Conservation (phyloP, 495 filamentous ascomycete genomes). For the Lichenothelia convexa region DNA sequence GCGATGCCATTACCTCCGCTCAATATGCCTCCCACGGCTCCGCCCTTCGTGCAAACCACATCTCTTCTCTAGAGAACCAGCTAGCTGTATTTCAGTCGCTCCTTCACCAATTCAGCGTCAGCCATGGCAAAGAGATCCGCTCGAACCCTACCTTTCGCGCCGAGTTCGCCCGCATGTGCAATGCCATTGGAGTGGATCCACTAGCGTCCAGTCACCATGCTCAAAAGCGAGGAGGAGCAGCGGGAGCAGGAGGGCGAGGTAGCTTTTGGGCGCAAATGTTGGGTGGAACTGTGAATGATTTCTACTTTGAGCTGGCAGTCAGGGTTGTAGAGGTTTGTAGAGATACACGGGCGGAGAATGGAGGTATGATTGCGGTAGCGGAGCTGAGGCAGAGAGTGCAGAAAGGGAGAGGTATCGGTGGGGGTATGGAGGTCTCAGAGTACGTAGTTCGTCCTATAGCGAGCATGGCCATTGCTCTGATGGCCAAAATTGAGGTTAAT, state of each 20-base stretch:
- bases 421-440: constrained; percentile 56
- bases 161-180: constrained; percentile 96
- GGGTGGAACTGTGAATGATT: constrained; percentile 84
- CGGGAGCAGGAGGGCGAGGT: constrained; percentile 14
- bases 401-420: constrained; percentile 52
- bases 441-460: no score
- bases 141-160: constrained; percentile 87
- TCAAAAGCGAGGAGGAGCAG: constrained; percentile 21
- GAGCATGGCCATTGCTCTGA: not conserved
- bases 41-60: constrained; percentile 61
- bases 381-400: constrained; percentile 61
- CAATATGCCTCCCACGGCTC: constrained; percentile 81
- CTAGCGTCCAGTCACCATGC: constrained; percentile 50
- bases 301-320: constrained; percentile 93
- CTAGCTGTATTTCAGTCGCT: constrained; percentile 88
- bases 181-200: constrained; percentile 89
- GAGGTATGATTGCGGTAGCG: constrained; percentile 67
- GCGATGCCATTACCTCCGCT: constrained; percentile 56
- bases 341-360: constrained; percentile 75
- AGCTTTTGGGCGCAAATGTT: constrained; percentile 89
- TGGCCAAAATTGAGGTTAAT: constrained; percentile 3
- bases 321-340: constrained; percentile 86
- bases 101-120: constrained; percentile 83
- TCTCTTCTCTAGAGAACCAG: constrained; percentile 69
- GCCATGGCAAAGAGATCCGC: constrained; percentile 85